Conservation (phyloP, 352 stramenopile species). For the Globisporangium cystogenes region DNA sequence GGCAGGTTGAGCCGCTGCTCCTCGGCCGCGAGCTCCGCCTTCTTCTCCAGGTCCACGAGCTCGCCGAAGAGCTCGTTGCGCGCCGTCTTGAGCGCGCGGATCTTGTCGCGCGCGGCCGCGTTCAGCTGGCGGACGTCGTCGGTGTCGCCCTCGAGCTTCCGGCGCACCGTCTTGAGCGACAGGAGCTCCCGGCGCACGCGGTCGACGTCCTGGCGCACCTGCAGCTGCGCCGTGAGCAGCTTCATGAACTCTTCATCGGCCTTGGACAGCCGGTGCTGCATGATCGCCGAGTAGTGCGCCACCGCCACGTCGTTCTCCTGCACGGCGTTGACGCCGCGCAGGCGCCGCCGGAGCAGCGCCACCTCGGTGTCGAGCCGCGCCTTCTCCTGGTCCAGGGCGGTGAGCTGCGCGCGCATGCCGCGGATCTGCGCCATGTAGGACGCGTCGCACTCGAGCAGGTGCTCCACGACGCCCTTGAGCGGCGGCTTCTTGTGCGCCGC, state of each 20-base stretch:
- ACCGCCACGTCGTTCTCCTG: constrained; percentile 73
- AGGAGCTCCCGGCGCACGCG: constrained; percentile 48
- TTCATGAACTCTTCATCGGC: constrained; percentile 80
- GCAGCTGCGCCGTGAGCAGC: constrained; percentile 52
- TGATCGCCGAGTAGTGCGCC: constrained; percentile 64
- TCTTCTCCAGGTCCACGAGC: constrained; percentile 48
- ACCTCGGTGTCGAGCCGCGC: constrained; percentile 41
- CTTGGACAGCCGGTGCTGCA: constrained; percentile 70
- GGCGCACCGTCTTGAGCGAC: constrained; percentile 46
- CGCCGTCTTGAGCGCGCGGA: constrained; percentile 35
- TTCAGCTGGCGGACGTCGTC: constrained; percentile 38
- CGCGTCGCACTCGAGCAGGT: constrained; percentile 61
- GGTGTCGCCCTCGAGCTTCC: constrained; percentile 60
- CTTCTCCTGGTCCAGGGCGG: constrained; percentile 38
- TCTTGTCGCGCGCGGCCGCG: constrained; percentile 32
- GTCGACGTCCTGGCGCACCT: constrained; percentile 59
- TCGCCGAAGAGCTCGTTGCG: constrained; percentile 48
- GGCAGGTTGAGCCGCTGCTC: constrained; percentile 54
- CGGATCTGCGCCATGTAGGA: constrained; percentile 57
- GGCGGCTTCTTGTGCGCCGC: constrained; percentile 13
- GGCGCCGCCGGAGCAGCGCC: constrained; percentile 32
- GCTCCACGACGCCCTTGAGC: constrained; percentile 48
- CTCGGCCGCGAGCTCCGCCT: constrained; percentile 43
- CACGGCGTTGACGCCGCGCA: constrained; percentile 68
- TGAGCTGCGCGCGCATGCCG: constrained; percentile 51